Percentiles rank a stretch among this genome's conserved stretches.
phyloP scores from a whole-genome alignment of 164 flowering plant species.

The Sextonia rubra region DNA sequence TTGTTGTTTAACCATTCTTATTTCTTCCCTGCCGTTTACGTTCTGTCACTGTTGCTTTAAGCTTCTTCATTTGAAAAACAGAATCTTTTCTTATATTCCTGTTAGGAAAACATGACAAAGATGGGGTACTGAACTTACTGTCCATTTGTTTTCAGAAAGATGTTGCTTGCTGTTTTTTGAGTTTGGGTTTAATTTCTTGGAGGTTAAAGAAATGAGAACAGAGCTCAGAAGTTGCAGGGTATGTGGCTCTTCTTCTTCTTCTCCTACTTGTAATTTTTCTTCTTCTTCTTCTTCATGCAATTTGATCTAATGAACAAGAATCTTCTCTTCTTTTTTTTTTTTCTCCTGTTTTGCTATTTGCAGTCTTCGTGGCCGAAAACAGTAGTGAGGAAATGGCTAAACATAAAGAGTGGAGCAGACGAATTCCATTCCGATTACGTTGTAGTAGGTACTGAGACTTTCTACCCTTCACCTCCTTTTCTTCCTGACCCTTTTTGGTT shows the following conservation, averaged over 20 bases:
- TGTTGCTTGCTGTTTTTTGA: background rate
- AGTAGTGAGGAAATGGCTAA: slow-evolving; percentile 64
- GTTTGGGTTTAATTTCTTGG: background rate
- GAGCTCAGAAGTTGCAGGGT: slow-evolving; percentile 34
- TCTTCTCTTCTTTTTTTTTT: background rate
- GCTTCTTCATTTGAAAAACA: background rate
- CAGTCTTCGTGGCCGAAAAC: slow-evolving; percentile 63
- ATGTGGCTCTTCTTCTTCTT: background rate
- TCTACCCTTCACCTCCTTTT: background rate
- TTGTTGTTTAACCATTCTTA: background rate
- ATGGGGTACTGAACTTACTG: background rate
- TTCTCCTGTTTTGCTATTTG: background rate
- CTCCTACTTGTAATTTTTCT: background rate
- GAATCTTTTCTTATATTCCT: background rate
- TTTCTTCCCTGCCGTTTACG: slow-evolving; percentile 3
- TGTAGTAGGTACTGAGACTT: slow-evolving; percentile 18
- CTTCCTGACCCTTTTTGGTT: background rate
- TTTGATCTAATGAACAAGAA: background rate
- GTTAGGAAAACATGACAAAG: background rate
- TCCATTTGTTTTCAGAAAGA: background rate
- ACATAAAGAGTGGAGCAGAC: slow-evolving; percentile 41
- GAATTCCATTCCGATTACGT: slow-evolving; percentile 57
- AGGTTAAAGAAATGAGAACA: slow-evolving; percentile 28
- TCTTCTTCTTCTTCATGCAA: background rate
- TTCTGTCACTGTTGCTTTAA: background rate